Base-by-base conservation (phyloP, 2,329 filamentous ascomycete species). In the Catunica adiposa region DNA sequence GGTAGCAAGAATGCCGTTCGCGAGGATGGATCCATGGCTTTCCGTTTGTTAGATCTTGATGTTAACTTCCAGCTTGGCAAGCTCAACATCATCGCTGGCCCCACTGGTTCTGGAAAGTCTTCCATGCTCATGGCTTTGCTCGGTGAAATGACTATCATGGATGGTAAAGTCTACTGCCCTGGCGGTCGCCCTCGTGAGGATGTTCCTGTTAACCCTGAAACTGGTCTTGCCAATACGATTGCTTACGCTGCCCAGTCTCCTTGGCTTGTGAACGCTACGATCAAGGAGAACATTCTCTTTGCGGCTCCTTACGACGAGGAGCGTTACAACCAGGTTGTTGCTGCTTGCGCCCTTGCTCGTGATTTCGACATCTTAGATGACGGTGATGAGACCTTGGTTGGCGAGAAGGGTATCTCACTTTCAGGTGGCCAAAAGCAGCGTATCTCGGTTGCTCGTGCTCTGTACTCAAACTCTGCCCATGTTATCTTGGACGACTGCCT, bases 361-460 rank as follows among this genome's bases (percentile, higher is more conserved):
- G 92, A 98, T 66, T 75, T 98, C 14, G 81, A 94, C 60, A 95
- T 97, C 44, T 78, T 98, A 1, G 89, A 96, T 66, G 82, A 83
- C 59, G 92, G 92, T 42, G 92, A 98, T 65, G 81, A 94, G 67
- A 97, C 92, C 0, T 72, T 96, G 22, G 92, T 98, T 31, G 92
- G 92, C 53, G 92, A 98, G 66, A 98, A 97, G 69, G 92, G 92
- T 34, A 95, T 98, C 60, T 90, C 90, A 15, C 78, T 98, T 14
- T 98, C 92, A 5, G 92, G 92, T 60, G 92, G 92, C 5, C 92
- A 98, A 69, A 97, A 97, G 70, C 92, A 98, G 68, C 83, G 92
- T 58, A 97, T 98, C 53, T 96, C 90, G 14, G 77, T 98, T 47
- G 92, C 92, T n/a, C 83, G 92, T 61, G 92, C 92, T 1, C 76